Evolutionary conservation across 164 flowering plant genomes (phyloP).

Genomic region (Berberis vulgaris): DNA sequence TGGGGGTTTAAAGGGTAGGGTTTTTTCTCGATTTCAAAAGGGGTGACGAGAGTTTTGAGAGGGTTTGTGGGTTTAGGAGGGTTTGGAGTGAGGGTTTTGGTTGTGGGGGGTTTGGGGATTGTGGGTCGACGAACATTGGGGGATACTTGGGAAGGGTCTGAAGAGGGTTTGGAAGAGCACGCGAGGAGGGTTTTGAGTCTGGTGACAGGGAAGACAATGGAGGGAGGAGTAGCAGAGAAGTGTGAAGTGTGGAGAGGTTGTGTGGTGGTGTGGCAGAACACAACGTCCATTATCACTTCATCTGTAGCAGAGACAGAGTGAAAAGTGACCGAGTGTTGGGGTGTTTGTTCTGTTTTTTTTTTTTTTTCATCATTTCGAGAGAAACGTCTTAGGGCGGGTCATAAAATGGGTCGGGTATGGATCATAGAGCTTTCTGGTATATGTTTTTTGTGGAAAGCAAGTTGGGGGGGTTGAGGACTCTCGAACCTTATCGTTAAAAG

Average conservation of each 20-base stretch:
- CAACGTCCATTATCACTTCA: not conserved
- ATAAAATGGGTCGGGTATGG: too few species aligned
- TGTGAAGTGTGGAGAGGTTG: not conserved
- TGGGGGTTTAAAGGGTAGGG: not conserved
- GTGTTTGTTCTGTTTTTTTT: too few species aligned
- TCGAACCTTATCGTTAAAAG: too few species aligned
- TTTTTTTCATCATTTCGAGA: too few species aligned
- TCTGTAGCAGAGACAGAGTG: too few species aligned
- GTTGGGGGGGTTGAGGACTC: too few species aligned
- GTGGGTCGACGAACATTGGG: conserved; percentile 18
- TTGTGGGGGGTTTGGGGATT: conserved; percentile 6
- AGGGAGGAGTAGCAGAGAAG: not conserved
- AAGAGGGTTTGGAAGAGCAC: not conserved
- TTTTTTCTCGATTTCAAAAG: not conserved
- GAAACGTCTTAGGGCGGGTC: too few species aligned
- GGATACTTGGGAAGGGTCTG: conserved; percentile 11
- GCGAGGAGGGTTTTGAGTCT: not conserved
- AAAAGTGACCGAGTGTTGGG: too few species aligned
- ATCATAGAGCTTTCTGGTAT: too few species aligned
- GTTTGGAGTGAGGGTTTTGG: not conserved
- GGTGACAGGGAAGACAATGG: not conserved
- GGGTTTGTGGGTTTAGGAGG: not conserved
- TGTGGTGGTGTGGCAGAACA: not conserved
- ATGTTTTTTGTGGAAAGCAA: too few species aligned
- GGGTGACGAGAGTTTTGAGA: too few species aligned